Conservation (phyloP, 148 eudicot genomes). For the Spergularia bocconei region DNA sequence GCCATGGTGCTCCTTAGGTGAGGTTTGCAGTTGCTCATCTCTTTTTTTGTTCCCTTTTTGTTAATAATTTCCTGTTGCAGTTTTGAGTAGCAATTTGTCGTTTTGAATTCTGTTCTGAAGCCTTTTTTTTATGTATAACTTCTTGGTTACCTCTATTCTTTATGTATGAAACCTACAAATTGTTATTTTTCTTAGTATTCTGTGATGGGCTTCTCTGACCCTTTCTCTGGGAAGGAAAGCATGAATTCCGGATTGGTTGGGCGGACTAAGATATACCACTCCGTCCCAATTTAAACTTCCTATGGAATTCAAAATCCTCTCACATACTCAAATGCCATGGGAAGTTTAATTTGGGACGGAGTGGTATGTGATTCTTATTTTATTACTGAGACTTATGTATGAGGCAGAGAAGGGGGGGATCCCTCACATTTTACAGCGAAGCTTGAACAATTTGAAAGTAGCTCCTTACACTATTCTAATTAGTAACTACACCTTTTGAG, state of each 20-base stretch:
- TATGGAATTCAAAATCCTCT: too few relatives aligned
- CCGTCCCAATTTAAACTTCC: too few relatives aligned
- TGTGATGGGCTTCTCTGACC: neutral
- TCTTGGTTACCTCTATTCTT: neutral
- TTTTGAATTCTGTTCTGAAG: neutral
- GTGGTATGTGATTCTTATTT: neutral
- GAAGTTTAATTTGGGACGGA: too few relatives aligned
- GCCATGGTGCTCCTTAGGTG: constrained; percentile 8
- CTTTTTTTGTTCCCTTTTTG: neutral
- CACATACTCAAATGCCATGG: too few relatives aligned
- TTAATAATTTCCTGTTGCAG: neutral
- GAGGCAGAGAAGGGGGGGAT: neutral
- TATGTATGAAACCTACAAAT: neutral
- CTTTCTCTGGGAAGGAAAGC: neutral
- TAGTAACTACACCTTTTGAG: too few relatives aligned
- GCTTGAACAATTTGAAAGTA: too few relatives aligned
- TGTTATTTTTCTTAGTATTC: neutral
- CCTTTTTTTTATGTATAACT: neutral
- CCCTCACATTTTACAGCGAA: too few relatives aligned
- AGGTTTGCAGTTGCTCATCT: neutral
- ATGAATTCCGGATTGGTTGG: neutral
- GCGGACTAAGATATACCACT: neutral
- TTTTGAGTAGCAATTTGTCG: constrained; percentile 4
- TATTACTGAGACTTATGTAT: neutral
- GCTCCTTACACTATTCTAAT: too few relatives aligned